These are phyloP conservation scores for Corynespora cassiicola DNA, from an alignment of 2,329 filamentous ascomycete species.

Conservation along the genomic window DNA sequence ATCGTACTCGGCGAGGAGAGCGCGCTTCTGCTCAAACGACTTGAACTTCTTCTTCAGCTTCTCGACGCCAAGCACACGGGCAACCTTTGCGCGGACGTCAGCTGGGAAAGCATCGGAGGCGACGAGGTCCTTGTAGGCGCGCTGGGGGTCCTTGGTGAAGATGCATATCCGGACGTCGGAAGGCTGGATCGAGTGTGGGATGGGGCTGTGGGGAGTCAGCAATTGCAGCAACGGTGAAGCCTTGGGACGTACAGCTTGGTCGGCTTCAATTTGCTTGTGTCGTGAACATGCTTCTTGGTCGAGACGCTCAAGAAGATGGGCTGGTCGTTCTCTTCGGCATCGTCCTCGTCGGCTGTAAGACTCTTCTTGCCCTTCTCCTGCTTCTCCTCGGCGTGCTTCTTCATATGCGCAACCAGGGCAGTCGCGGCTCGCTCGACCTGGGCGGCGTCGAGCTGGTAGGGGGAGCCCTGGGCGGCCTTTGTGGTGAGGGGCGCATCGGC, in stretches of 20 bases:
- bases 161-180: constrained; percentile 77
- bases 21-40: constrained; percentile 80
- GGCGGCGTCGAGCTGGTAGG: constrained; percentile 52
- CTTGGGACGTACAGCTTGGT: constrained; percentile 67
- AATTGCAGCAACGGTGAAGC: not conserved
- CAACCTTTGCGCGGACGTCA: constrained; percentile 55
- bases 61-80: constrained; percentile 75
- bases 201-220: constrained; percentile 43
- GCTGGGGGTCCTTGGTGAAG: constrained; percentile 83
- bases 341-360: constrained; percentile 56
- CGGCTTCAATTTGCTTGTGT: constrained; percentile 82
- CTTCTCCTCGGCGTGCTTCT: constrained; percentile 55
- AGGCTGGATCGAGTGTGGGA: constrained; percentile 77
- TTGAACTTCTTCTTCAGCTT: constrained; percentile 91
- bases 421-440: constrained; percentile 66
- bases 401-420: constrained; percentile 65
- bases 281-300: constrained; percentile 71
- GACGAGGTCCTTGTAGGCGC: constrained; percentile 88
- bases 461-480: constrained; percentile 42
- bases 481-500: constrained; percentile 44
- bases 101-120: constrained; percentile 67
- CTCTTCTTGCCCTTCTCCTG: constrained; percentile 60
- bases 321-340: constrained; percentile 53
- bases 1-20: constrained; percentile 85
- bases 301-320: constrained; percentile 69